Evolutionary conservation across 106 monocot genomes (phyloP), one percentile per base, ranked within the genome.

Genomic region (Apostasia ramifera): DNA sequence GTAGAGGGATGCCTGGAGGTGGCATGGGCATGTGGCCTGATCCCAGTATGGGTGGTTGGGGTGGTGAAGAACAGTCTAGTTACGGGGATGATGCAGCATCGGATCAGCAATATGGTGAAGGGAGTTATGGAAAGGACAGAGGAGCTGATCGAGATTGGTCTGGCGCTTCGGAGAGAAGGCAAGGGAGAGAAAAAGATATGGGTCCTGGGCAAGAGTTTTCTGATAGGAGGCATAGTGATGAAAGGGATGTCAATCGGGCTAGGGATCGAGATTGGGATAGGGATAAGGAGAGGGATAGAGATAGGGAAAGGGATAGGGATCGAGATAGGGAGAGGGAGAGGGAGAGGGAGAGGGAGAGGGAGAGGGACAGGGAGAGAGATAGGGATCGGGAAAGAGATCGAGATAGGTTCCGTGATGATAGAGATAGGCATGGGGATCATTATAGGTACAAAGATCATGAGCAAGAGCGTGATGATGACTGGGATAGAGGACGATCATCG

Each of bases 21-120:
- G 84, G 84, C 40, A 71, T 81, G 81, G 87, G 87, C 47, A 84
- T 84, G 84, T 88, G 88, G 88, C 66, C 63, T 74, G 88, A 81
- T 68, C 42, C 70, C 5, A 74, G 61, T 47, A 83, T 78, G 71
- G 67, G 73, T 42, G 71, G 67, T 8, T 80, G 84, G 84, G 53
- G 59, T 45, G 80, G 62, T 43, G 84, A 84, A 44, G 83, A 83
- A 43, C 80, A 87, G 37, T 87, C 87, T 39, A 87, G 83, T 64
- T 84, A 81, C 74, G 88, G 81, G n/a, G 85, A 88, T 60, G 84
- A 81, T 81, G 84, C 52, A 7, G 73, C 67, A 53, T 74, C 84
- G 44, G 84, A 88, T 3, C 79, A 88, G 76, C 76, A 76, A 38
- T 88, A 88, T 76, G 84, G 79, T 46, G 88, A 88, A 45, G 81